Percentiles rank a stretch among this genome's conserved stretches.
phyloP scores from a whole-genome alignment of 2,329 filamentous ascomycete genomes.

The Aphanocladium album region DNA sequence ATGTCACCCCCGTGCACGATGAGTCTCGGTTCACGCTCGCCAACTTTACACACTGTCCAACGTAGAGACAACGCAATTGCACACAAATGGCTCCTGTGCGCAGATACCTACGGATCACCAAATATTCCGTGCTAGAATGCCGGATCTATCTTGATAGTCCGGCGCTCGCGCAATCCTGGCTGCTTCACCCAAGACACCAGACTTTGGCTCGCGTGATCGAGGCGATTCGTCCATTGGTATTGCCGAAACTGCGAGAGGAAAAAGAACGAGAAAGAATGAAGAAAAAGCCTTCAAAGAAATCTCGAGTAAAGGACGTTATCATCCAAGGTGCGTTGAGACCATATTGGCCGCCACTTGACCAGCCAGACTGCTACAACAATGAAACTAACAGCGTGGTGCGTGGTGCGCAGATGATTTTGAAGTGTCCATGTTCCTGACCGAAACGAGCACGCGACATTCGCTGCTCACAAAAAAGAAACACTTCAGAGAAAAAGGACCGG shows the following conservation, averaged over 20 bases:
- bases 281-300: slow-evolving; percentile 66
- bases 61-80: not conserved
- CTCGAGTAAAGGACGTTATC: slow-evolving; percentile 82
- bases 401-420: slow-evolving; percentile 76
- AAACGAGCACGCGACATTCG: slow-evolving; percentile 78
- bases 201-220: slow-evolving; percentile 79
- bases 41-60: not conserved
- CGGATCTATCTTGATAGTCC: slow-evolving; percentile 95
- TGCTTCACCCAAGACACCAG: slow-evolving; percentile 70
- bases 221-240: slow-evolving; percentile 75
- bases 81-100: slow-evolving; percentile 74
- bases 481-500: slow-evolving; percentile 55
- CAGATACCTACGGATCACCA: slow-evolving; percentile 85
- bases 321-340: slow-evolving; percentile 55
- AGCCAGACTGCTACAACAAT: not conserved
- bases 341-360: not conserved
- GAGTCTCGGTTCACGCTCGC: not conserved
- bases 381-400: slow-evolving; percentile 16
- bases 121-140: slow-evolving; percentile 91
- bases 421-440: slow-evolving; percentile 87
- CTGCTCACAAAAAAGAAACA: slow-evolving; percentile 81
- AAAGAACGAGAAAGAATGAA: slow-evolving; percentile 54
- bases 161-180: slow-evolving; percentile 73
- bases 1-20: slow-evolving; percentile 1
- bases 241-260: slow-evolving; percentile 89